A percentile compares a stretch with the other conserved stretches of the same genome.
Conservation (phyloP, 2,329 filamentous ascomycete genomes). For the Fulvia fulva region DNA sequence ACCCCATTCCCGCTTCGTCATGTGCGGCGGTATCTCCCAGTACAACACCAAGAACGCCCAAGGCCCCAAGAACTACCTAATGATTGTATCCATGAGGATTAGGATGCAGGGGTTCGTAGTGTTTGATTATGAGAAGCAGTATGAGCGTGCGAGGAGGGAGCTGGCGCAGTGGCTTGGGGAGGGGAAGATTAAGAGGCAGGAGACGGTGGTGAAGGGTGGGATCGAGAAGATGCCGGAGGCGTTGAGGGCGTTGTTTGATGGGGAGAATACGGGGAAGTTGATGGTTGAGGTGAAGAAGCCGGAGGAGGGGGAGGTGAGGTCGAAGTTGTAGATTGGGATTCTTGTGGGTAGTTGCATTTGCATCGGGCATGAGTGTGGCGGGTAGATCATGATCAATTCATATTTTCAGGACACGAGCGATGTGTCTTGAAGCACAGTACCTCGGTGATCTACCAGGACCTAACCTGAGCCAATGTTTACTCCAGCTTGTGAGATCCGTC, state of each 20-base stretch:
- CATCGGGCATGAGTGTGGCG: too few species aligned
- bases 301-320: background rate
- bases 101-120: slow-evolving; percentile 70
- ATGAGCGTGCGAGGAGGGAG: slow-evolving; percentile 51
- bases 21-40: slow-evolving; percentile 65
- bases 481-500: too few species aligned
- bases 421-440: too few species aligned
- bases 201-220: slow-evolving; percentile 45
- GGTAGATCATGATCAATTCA: too few species aligned
- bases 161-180: slow-evolving; percentile 55
- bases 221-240: slow-evolving; percentile 49
- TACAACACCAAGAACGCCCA: slow-evolving; percentile 53
- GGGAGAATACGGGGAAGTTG: slow-evolving; percentile 45
- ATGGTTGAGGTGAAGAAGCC: slow-evolving; percentile 22
- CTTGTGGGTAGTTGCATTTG: slow-evolving; percentile 5
- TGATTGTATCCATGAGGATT: slow-evolving; percentile 53
- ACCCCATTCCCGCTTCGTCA: slow-evolving; percentile 60
- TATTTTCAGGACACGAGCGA: too few species aligned
- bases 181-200: slow-evolving; percentile 51
- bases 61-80: slow-evolving; percentile 56
- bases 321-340: slow-evolving; percentile 9
- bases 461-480: too few species aligned
- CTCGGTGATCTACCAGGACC: too few species aligned
- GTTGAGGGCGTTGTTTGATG: slow-evolving; percentile 46
- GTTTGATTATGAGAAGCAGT: slow-evolving; percentile 61